A percentile compares a stretch with the other conserved stretches of the same genome.
Evolutionary conservation across 225 moss, liverwort and hornwort species (phyloP).

Genomic region (Polytrichum formosum): DNA sequence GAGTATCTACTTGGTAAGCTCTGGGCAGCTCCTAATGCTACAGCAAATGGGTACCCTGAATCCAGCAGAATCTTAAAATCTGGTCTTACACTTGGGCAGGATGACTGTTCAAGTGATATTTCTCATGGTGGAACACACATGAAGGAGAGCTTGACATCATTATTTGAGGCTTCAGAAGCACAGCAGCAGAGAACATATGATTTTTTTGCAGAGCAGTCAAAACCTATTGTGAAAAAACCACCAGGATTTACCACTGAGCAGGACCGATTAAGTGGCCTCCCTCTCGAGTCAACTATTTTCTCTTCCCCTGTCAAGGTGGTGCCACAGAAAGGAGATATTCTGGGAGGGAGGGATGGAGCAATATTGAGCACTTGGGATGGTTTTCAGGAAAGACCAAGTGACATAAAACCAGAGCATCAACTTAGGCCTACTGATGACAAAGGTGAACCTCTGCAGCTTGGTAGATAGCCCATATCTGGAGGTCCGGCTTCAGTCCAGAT

Average conservation of each 20-base stretch:
- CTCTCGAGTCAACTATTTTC: slow-evolving; percentile 30
- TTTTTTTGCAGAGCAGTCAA: slow-evolving; percentile 20
- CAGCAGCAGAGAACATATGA: slow-evolving; percentile 17
- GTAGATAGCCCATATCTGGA: too few relatives aligned
- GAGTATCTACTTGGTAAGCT: slow-evolving; percentile 81
- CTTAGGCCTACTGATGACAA: slow-evolving; percentile 24
- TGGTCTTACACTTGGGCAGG: slow-evolving; percentile 10
- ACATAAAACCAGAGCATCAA: slow-evolving; percentile 24
- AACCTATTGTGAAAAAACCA: slow-evolving; percentile 31
- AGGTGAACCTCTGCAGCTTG: slow-evolving; percentile 27
- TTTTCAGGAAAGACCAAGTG: slow-evolving; percentile 34
- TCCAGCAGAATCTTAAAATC: slow-evolving; percentile 18
- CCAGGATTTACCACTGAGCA: slow-evolving; percentile 40
- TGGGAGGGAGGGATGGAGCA: slow-evolving; percentile 49
- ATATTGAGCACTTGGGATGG: slow-evolving; percentile 50
- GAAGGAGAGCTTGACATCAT: slow-evolving; percentile 15
- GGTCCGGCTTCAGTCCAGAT: too few relatives aligned
- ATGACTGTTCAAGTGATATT: slow-evolving; percentile 19
- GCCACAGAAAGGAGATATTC: slow-evolving; percentile 51
- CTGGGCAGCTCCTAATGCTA: slow-evolving; percentile 64
- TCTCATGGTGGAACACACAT: slow-evolving; percentile 16
- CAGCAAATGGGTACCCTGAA: slow-evolving; percentile 50
- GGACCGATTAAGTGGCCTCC: slow-evolving; percentile 27
- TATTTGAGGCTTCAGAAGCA: slow-evolving; percentile 23
- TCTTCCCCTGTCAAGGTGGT: slow-evolving; percentile 31